phyloP scores from a whole-genome alignment of 331 rosid species.

The Stylosanthes scabra region DNA sequence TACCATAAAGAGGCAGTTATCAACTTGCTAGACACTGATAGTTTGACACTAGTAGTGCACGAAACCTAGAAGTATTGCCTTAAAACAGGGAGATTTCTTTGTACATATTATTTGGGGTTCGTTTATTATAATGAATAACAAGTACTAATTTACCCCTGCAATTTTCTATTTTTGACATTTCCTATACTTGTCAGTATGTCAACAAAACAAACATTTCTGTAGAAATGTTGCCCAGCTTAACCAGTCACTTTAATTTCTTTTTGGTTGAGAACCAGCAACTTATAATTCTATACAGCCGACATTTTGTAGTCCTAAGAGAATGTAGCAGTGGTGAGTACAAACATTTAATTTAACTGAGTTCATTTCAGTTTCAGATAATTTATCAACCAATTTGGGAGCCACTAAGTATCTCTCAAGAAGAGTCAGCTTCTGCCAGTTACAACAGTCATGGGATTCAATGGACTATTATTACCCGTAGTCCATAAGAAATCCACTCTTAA shows the following conservation, averaged over 20 bases:
- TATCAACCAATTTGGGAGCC: neutral
- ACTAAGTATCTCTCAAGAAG: constrained; percentile 24
- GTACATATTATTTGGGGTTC: neutral
- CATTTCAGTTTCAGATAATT: neutral
- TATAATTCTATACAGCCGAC: neutral
- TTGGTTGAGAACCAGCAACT: neutral
- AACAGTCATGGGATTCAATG: neutral
- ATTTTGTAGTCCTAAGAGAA: neutral
- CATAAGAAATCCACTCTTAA: neutral
- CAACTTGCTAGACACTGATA: neutral
- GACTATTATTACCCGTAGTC: too few species aligned
- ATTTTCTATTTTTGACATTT: neutral
- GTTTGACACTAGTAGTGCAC: neutral
- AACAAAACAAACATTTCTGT: too few species aligned
- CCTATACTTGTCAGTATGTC: neutral
- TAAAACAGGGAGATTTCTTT: neutral
- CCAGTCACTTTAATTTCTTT: neutral
- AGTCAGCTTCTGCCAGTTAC: constrained; percentile 11
- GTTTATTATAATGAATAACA: too few species aligned
- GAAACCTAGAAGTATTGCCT: neutral
- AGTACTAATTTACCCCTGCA: neutral
- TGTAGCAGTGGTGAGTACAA: neutral
- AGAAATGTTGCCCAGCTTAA: constrained; percentile 23
- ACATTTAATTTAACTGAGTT: constrained; percentile 11
- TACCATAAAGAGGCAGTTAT: neutral